phyloP scores from a whole-genome alignment of 2,329 filamentous ascomycete species.

The Xylariales sp. region DNA sequence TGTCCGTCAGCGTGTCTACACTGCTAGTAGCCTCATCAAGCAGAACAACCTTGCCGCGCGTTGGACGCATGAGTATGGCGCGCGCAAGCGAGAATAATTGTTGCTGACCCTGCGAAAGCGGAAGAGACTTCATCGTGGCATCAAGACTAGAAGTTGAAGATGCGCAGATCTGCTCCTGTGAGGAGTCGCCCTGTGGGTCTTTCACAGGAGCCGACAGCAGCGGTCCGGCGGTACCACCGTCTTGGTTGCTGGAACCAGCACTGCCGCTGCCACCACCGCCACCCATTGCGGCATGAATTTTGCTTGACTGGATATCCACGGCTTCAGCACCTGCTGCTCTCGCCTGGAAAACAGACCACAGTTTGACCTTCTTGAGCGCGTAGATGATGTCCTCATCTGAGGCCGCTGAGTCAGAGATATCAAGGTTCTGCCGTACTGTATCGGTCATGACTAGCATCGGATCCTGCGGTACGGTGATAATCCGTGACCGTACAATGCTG shows the following conservation, averaged over 20 bases:
- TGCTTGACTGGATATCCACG: too few relatives aligned
- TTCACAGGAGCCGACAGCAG: too few relatives aligned
- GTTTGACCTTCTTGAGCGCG: slow-evolving; percentile 16
- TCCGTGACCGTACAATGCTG: slow-evolving; percentile 32
- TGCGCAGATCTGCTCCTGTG: too few relatives aligned
- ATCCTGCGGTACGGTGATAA: slow-evolving; percentile 40
- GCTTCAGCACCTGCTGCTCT: too few relatives aligned
- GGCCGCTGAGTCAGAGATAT: background rate
- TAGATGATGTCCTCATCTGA: background rate
- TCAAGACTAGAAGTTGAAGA: too few relatives aligned
- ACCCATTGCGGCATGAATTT: too few relatives aligned
- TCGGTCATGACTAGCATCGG: slow-evolving; percentile 12
- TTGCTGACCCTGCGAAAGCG: slow-evolving; percentile 6
- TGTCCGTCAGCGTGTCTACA: slow-evolving; percentile 5
- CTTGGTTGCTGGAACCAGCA: too few relatives aligned
- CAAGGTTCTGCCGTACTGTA: slow-evolving; percentile 2
- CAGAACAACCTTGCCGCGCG: background rate
- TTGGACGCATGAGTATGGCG: slow-evolving; percentile 2
- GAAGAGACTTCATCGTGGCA: background rate
- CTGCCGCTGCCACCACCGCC: too few relatives aligned
- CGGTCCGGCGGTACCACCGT: too few relatives aligned
- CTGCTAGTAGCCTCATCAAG: slow-evolving; percentile 6
- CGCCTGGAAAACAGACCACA: slow-evolving; percentile 16
- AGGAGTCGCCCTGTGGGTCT: too few relatives aligned
- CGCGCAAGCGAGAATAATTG: slow-evolving; percentile 6